Evolutionary conservation across 2,329 filamentous ascomycete genomes (phyloP).

Genomic region (Paecilomyces variotii): DNA sequence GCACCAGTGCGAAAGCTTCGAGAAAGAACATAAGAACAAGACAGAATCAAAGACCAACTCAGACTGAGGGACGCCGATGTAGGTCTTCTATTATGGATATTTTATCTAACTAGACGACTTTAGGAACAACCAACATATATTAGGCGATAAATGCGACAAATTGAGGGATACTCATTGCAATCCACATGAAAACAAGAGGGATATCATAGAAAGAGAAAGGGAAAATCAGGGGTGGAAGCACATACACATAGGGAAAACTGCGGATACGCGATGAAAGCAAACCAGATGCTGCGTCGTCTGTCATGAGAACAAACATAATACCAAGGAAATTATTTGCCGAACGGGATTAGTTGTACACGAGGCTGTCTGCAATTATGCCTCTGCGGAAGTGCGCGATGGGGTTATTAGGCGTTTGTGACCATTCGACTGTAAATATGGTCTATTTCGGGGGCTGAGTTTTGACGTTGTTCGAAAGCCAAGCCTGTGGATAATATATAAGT

Average conservation of each 20-base stretch:
- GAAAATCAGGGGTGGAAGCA: conserved; percentile 10
- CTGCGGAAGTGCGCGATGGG: conserved; percentile 2
- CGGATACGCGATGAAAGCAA: conserved; percentile 12
- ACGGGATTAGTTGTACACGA: conserved; percentile 29
- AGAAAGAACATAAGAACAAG: neutral
- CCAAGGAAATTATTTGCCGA: conserved; percentile 19
- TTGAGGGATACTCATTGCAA: conserved; percentile 20
- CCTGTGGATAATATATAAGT: conserved; percentile 29
- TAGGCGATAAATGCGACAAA: conserved; percentile 12
- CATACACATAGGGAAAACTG: conserved; percentile 14
- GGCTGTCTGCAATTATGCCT: conserved; percentile 3
- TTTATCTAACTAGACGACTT: neutral
- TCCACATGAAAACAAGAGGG: conserved; percentile 32
- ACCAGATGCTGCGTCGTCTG: conserved; percentile 34
- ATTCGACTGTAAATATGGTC: neutral
- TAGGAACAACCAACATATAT: neutral
- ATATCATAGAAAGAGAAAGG: conserved; percentile 33
- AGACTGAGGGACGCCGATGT: neutral
- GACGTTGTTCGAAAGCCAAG: conserved; percentile 78
- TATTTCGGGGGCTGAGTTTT: conserved; percentile 47
- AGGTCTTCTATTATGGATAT: neutral
- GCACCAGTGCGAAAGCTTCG: neutral
- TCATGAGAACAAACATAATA: conserved; percentile 34
- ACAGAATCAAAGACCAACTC: neutral
- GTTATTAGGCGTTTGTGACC: conserved; percentile 8